Percentiles rank a stretch among this genome's conserved stretches.
phyloP scores from a whole-genome alignment of 345 rosid species.

The Xanthoceras sorbifolium region DNA sequence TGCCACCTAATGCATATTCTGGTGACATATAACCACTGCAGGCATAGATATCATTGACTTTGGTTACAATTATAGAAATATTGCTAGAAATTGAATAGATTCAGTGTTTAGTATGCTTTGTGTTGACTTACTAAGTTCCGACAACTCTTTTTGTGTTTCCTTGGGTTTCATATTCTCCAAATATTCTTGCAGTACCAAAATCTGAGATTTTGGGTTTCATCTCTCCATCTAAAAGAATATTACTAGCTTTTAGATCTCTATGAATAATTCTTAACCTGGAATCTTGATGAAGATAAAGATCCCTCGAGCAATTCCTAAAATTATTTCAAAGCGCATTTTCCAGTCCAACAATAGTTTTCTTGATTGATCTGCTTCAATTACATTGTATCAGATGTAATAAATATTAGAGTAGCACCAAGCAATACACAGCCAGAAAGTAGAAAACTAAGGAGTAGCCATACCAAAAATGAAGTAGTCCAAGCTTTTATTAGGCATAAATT shows the following conservation, averaged over 20 bases:
- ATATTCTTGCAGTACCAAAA: constrained; percentile 41
- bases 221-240: constrained; percentile 34
- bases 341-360: constrained; percentile 24
- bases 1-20: not conserved
- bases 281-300: constrained; percentile 43
- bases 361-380: constrained; percentile 15
- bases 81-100: not conserved
- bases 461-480: constrained; percentile 20
- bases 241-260: constrained; percentile 37
- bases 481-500: constrained; percentile 31
- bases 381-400: not conserved
- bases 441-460: not conserved
- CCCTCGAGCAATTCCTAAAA: constrained; percentile 40
- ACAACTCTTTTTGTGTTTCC: constrained; percentile 31
- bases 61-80: too few species aligned
- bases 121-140: constrained; percentile 13
- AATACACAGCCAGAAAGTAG: not conserved
- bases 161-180: constrained; percentile 16
- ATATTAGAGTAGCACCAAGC: too few species aligned
- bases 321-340: constrained; percentile 30
- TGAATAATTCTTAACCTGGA: constrained; percentile 36
- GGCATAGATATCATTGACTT: not conserved
- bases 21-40: not conserved
- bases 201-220: constrained; percentile 46
- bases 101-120: not conserved